Evolutionary conservation across 1,284 basidiomycete genomes (phyloP).

Genomic region (Polyporus tsugae): DNA sequence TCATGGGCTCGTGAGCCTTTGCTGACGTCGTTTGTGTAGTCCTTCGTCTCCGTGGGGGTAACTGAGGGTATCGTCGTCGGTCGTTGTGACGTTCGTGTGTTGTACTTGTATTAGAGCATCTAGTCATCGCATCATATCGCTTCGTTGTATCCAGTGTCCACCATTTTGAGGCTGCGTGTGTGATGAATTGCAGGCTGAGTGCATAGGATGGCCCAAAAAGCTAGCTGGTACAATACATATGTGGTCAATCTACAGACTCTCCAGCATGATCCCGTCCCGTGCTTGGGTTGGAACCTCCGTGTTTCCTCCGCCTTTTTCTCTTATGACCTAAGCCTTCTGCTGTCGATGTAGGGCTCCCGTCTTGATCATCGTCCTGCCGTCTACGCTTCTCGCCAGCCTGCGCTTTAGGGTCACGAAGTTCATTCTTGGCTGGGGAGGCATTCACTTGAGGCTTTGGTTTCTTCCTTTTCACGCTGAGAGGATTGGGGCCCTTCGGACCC

Average conservation of each 20-base stretch:
- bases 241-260: background rate
- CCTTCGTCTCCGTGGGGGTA: conserved; percentile 80
- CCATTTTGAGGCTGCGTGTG: background rate
- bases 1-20: background rate
- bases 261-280: background rate
- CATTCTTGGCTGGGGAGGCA: conserved; percentile 1
- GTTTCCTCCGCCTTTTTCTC: conserved; percentile 47
- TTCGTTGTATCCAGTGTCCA: background rate
- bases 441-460: conserved; percentile 39
- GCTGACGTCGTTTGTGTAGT: conserved; percentile 55
- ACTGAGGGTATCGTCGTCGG: conserved; percentile 37
- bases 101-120: conserved; percentile 28
- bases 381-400: conserved; percentile 38
- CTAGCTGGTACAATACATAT: background rate
- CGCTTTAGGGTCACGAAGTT: conserved; percentile 10
- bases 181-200: background rate
- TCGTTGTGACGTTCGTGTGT: conserved; percentile 4
- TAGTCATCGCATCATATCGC: conserved; percentile 19
- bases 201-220: background rate
- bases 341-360: background rate
- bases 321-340: conserved; percentile 36
- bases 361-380: conserved; percentile 28
- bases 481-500: conserved; percentile 90
- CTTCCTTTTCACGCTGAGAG: conserved; percentile 93
- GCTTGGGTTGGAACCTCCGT: background rate